Evolutionary conservation across 768 basidiomycete genomes (phyloP).

Genomic region (Filobasidium floriforme): DNA sequence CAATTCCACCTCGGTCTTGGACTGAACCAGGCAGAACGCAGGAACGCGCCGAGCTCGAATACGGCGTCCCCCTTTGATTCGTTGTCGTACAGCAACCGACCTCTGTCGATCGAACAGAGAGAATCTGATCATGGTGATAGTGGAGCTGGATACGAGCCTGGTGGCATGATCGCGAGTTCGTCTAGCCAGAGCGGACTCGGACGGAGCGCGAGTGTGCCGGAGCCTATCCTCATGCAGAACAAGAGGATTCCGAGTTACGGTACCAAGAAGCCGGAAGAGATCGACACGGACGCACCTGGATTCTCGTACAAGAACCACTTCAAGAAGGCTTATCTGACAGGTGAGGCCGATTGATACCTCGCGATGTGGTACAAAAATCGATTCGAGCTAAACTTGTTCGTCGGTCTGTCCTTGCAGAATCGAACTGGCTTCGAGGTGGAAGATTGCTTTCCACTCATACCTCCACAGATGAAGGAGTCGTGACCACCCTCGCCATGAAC

Average conservation of each 20-base stretch:
- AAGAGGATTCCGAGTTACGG: not conserved
- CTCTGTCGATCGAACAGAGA: not conserved
- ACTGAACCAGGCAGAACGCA: not conserved
- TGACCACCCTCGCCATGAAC: constrained; percentile 82
- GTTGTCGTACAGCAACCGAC: not conserved
- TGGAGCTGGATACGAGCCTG: not conserved
- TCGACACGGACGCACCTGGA: constrained; percentile 14
- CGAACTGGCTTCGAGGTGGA: constrained; percentile 73
- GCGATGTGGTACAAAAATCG: not conserved
- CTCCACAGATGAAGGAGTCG: constrained; percentile 56
- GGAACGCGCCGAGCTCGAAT: not conserved
- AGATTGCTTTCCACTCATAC: constrained; percentile 60
- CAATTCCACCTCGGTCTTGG: not conserved
- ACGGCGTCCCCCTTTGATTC: not conserved
- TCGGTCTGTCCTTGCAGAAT: constrained; percentile 50
- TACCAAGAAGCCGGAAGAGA: constrained; percentile 14
- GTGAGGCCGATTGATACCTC: constrained; percentile 47
- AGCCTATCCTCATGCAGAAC: not conserved
- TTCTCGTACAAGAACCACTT: constrained; percentile 67
- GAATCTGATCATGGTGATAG: not conserved
- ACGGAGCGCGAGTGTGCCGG: not conserved
- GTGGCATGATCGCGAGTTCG: not conserved
- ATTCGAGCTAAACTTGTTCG: too few species aligned
- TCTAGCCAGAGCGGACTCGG: constrained; percentile 2
- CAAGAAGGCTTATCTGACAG: constrained; percentile 62